phyloP scores from a whole-genome alignment of 768 basidiomycete genomes.

The Dentipellis sp. region DNA sequence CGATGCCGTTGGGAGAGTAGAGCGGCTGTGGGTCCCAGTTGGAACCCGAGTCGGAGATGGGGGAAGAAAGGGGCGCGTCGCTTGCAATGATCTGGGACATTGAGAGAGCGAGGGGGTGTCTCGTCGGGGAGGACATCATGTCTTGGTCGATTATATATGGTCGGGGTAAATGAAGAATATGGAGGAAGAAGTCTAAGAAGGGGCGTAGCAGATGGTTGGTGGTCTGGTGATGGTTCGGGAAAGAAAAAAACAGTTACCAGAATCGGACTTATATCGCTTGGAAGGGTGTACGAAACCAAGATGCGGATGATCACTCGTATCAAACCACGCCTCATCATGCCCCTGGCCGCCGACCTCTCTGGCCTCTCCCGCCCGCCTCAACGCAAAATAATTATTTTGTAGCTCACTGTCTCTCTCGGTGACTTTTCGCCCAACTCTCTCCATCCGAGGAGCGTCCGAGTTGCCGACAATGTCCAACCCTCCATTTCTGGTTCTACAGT shows the following conservation, averaged over 20 bases:
- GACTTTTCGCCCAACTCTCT: not conserved
- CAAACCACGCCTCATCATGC: too few species aligned
- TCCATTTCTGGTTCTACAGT: not conserved
- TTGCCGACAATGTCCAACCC: not conserved
- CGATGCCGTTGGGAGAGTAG: constrained; percentile 29
- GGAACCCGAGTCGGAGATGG: constrained; percentile 32
- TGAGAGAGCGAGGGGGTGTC: constrained; percentile 22
- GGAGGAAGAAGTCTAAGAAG: constrained; percentile 8
- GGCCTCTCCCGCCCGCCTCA: too few species aligned
- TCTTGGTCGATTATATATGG: constrained; percentile 8
- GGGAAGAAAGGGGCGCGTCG: constrained; percentile 53
- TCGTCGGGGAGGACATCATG: constrained; percentile 17
- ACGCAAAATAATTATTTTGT: not conserved
- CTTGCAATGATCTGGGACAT: constrained; percentile 51
- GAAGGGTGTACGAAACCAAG: too few species aligned
- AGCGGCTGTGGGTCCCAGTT: constrained; percentile 38
- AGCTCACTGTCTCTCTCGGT: not conserved
- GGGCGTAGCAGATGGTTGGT: constrained; percentile 7
- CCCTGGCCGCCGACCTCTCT: too few species aligned
- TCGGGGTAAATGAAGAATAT: constrained; percentile 5
- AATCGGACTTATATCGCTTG: constrained; percentile 3
- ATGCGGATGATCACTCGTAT: too few species aligned
- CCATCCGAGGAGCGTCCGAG: not conserved
- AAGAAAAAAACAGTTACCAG: constrained; percentile 7
- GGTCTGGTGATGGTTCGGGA: constrained; percentile 16